Evolutionary conservation across 345 rosid genomes (phyloP).

Genomic region (Brassica juncea): DNA sequence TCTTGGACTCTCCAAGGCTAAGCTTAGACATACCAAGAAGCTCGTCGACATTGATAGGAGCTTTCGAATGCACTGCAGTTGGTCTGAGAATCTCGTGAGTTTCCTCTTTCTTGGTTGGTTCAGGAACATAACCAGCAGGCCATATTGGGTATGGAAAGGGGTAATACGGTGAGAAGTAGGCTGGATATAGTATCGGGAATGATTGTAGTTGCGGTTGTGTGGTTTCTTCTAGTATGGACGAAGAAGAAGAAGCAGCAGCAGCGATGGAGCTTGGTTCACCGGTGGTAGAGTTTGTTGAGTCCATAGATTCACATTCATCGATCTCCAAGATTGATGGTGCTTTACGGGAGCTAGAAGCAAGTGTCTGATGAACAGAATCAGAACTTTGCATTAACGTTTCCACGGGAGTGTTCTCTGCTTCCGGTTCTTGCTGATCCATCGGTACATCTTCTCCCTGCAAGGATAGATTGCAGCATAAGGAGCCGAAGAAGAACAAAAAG

Average conservation of each 20-base stretch:
- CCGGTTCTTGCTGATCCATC: constrained; percentile 61
- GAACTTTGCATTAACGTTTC: constrained; percentile 46
- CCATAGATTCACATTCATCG: constrained; percentile 95
- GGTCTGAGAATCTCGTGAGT: constrained; percentile 83
- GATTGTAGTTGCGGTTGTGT: constrained; percentile 35
- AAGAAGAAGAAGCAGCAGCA: constrained; percentile 36
- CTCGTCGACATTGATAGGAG: constrained; percentile 86
- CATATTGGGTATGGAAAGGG: constrained; percentile 76
- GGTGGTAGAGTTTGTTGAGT: constrained; percentile 77
- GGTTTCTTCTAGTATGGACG: constrained; percentile 28
- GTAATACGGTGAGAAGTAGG: constrained; percentile 72
- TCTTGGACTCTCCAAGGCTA: constrained; percentile 66
- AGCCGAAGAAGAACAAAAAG: not conserved
- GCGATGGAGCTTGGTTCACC: constrained; percentile 49
- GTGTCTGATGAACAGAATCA: constrained; percentile 41
- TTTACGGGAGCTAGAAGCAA: constrained; percentile 53
- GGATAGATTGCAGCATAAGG: not conserved
- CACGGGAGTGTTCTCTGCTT: constrained; percentile 41
- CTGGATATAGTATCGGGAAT: constrained; percentile 69
- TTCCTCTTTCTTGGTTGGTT: constrained; percentile 48
- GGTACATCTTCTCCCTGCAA: constrained; percentile 61
- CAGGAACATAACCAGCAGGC: constrained; percentile 61
- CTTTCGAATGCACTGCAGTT: constrained; percentile 75
- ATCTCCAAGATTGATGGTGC: constrained; percentile 50
- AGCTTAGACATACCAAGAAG: constrained; percentile 93